These are phyloP conservation scores for Hemerocallis citrina DNA, from an alignment of 106 monocot species.

Conservation along the genomic window DNA sequence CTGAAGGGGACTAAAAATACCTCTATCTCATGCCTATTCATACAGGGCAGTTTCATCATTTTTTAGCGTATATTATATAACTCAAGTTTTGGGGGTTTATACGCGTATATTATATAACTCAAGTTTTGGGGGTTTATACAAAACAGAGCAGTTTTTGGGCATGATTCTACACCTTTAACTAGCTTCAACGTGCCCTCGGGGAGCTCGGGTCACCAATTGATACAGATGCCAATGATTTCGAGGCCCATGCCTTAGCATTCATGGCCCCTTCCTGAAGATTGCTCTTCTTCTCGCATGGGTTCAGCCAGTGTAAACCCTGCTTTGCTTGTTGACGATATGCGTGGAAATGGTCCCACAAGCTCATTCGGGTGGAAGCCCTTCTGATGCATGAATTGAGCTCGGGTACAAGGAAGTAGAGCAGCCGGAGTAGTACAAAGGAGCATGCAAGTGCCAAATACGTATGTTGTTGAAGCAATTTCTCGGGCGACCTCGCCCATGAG, in stretches of 20 bases:
- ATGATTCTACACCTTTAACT: background rate
- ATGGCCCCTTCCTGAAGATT: conserved; percentile 66
- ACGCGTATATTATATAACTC: too few relatives aligned
- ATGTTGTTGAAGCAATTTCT: conserved; percentile 60
- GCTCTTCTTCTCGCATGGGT: conserved; percentile 43
- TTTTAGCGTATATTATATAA: too few relatives aligned
- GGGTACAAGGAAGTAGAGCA: conserved; percentile 47
- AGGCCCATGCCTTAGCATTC: conserved; percentile 65
- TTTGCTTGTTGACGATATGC: conserved; percentile 32
- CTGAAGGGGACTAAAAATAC: too few relatives aligned
- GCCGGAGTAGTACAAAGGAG: conserved; percentile 43
- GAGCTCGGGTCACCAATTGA: conserved; percentile 62
- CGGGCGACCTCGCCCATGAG: conserved; percentile 86
- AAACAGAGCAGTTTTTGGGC: too few relatives aligned
- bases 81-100: too few relatives aligned
- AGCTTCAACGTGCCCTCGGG: conserved; percentile 14
- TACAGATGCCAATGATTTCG: conserved; percentile 65
- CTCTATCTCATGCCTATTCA: too few relatives aligned
- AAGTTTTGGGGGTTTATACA: too few relatives aligned
- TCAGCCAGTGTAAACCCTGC: conserved; percentile 22
- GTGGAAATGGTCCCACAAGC: conserved; percentile 30
- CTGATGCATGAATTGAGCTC: conserved; percentile 28
- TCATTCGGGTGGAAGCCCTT: conserved; percentile 23
- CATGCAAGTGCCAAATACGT: conserved; percentile 50
- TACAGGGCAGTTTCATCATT: too few relatives aligned